A percentile compares a stretch with the other conserved stretches of the same genome.
Evolutionary conservation across 1,284 basidiomycete species (phyloP).

Genomic region (Pseudozyma flocculosa): DNA sequence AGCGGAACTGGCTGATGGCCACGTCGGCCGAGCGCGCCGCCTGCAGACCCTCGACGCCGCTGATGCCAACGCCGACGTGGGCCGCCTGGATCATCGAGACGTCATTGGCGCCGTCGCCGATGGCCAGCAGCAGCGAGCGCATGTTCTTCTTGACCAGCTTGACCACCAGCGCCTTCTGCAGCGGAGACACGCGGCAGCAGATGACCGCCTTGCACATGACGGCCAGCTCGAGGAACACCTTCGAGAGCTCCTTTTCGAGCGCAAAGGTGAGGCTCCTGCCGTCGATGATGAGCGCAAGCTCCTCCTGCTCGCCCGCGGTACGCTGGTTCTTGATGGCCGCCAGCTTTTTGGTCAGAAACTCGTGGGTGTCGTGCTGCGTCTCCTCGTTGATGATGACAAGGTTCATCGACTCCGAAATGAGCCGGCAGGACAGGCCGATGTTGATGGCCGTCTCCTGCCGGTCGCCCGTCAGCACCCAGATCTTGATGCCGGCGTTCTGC

Average conservation of each 20-base stretch:
- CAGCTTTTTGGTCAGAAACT: constrained; percentile 83
- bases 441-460: constrained; percentile 99
- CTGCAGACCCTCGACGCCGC: constrained; percentile 96
- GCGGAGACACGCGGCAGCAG: constrained; percentile 95
- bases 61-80: constrained; percentile 92
- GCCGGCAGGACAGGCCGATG: constrained; percentile 92
- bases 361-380: constrained; percentile 75
- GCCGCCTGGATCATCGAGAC: constrained; percentile 68
- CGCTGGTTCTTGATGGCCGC: constrained; percentile 85
- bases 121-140: constrained; percentile 86
- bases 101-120: constrained; percentile 70
- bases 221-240: constrained; percentile 89
- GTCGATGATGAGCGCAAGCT: constrained; percentile 92
- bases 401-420: constrained; percentile 99
- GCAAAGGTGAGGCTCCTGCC: constrained; percentile 92
- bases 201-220: constrained; percentile 97
- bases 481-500: constrained; percentile 97
- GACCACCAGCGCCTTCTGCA: constrained; percentile 97
- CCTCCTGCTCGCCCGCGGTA: constrained; percentile 85
- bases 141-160: constrained; percentile 97
- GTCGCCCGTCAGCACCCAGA: constrained; percentile 98
- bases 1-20: constrained; percentile 98
- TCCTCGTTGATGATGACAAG: constrained; percentile 90
- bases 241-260: constrained; percentile 85
- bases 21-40: constrained; percentile 95